Conservation (phyloP, 345 rosid genomes). For the Punica granatum region DNA sequence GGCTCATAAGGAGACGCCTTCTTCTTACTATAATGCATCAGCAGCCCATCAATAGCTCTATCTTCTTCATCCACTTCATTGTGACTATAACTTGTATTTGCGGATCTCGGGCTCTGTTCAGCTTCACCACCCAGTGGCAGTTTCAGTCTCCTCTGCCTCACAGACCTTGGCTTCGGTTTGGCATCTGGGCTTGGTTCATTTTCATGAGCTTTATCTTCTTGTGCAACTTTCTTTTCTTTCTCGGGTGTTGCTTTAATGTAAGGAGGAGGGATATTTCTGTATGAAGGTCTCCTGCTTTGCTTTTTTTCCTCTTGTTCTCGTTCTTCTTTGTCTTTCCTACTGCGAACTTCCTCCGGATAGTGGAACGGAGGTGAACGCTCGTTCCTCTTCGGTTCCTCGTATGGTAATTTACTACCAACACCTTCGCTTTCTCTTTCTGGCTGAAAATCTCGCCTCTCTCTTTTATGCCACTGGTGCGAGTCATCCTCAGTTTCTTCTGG, state of each 20-base stretch:
- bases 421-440: neutral
- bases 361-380: neutral
- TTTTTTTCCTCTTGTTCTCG: slow-evolving; percentile 35
- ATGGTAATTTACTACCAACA: neutral
- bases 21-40: slow-evolving; percentile 32
- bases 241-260: slow-evolving; percentile 26
- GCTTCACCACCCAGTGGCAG: slow-evolving; percentile 16
- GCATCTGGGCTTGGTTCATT: slow-evolving; percentile 8
- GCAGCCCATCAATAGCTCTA: slow-evolving; percentile 27
- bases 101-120: neutral
- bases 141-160: slow-evolving; percentile 38
- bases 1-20: slow-evolving; percentile 12
- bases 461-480: neutral
- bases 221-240: slow-evolving; percentile 21
- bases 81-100: neutral
- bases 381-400: neutral
- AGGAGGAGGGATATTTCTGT: slow-evolving; percentile 45
- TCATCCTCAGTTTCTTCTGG: neutral
- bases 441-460: neutral
- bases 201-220: neutral
- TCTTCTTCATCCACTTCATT: slow-evolving; percentile 8
- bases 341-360: neutral
- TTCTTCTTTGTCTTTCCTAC: slow-evolving; percentile 18
- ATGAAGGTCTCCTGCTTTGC: slow-evolving; percentile 23
- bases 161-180: slow-evolving; percentile 59